phyloP scores from a whole-genome alignment of 345 rosid genomes.

The Sisymbrium altissimum region DNA sequence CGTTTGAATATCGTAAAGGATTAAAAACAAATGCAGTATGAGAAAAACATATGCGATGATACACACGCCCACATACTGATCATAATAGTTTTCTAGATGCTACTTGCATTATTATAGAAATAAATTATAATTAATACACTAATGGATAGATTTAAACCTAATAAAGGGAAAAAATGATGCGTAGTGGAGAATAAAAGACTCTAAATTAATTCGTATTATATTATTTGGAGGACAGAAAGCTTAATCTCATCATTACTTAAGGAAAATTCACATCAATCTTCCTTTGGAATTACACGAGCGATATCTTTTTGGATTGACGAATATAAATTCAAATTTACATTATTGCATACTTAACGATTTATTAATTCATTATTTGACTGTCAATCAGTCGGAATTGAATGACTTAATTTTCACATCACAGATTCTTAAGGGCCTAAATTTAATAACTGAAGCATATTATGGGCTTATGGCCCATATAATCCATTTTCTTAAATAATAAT shows the following conservation, averaged over 20 bases:
- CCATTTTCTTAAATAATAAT: neutral
- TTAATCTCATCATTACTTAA: conserved; percentile 30
- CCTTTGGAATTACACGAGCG: conserved; percentile 14
- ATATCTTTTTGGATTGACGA: neutral
- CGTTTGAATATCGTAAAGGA: neutral
- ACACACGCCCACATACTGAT: neutral
- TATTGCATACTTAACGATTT: neutral
- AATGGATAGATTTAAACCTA: neutral
- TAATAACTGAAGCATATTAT: neutral
- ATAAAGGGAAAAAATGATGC: conserved; percentile 24
- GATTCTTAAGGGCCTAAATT: neutral
- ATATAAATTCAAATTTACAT: conserved; percentile 2
- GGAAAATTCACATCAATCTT: conserved; percentile 17
- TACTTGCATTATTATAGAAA: neutral
- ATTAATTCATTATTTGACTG: too few species aligned
- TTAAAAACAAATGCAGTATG: neutral
- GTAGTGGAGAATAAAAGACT: conserved; percentile 26
- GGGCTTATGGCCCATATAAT: neutral
- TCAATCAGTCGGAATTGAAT: conserved; percentile 5
- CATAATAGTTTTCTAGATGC: conserved; percentile 19
- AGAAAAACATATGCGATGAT: neutral
- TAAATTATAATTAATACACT: neutral
- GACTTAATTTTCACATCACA: neutral
- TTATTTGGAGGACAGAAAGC: conserved; percentile 28
- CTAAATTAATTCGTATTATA: conserved; percentile 3